phyloP scores from a whole-genome alignment of 352 stramenopile genomes.

The Phytophthora chlamydospora region DNA sequence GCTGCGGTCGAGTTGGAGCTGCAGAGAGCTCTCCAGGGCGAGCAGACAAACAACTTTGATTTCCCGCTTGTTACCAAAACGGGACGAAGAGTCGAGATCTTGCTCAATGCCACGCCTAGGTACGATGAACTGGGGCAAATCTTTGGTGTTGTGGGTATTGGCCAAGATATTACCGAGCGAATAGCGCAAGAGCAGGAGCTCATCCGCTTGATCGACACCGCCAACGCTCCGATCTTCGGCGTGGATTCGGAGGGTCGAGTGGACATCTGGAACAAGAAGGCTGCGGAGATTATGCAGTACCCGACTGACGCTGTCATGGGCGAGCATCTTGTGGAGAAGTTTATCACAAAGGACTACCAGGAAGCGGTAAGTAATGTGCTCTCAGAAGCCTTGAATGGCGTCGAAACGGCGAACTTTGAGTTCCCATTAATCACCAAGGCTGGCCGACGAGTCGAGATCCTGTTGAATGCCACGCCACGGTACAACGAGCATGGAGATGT shows the following conservation, averaged over 20 bases:
- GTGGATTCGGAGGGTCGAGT: constrained; percentile 47
- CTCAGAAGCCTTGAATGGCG: constrained; percentile 40
- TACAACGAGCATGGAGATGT: constrained; percentile 42
- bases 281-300: constrained; percentile 46
- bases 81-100: no score
- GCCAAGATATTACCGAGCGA: constrained; percentile 55
- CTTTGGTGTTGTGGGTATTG: constrained; percentile 70
- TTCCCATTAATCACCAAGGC: constrained; percentile 49
- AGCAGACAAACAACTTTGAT: no score
- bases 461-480: constrained; percentile 43
- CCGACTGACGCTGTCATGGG: constrained; percentile 40
- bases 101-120: no score
- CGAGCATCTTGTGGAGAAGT: no score
- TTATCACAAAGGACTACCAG: constrained; percentile 28
- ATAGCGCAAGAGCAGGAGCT: constrained; percentile 60
- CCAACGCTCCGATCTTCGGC: constrained; percentile 60
- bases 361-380: constrained; percentile 40
- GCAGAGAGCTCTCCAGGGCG: no score
- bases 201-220: constrained; percentile 50
- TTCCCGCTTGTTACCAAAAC: no score
- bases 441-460: constrained; percentile 33
- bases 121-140: no score
- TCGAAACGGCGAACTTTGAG: constrained; percentile 27
- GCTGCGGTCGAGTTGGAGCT: no score
- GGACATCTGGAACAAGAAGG: constrained; percentile 58